phyloP scores from a whole-genome alignment of 148 eudicot genomes.

The Spergularia marina region DNA sequence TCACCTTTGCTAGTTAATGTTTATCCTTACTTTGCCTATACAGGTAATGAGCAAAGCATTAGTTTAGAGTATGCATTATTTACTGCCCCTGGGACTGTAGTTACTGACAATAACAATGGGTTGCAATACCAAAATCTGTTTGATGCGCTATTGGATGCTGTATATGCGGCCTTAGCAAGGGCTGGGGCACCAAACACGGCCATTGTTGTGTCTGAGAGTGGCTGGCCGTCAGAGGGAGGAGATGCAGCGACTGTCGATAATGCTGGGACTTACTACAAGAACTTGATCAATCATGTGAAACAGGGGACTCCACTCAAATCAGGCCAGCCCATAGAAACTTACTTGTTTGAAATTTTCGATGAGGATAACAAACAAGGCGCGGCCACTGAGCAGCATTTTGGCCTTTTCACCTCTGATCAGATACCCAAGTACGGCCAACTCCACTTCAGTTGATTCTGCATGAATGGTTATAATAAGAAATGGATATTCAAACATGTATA shows the following conservation, averaged over 20 bases:
- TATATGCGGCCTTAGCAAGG: conserved; percentile 34
- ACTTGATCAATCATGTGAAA: conserved; percentile 35
- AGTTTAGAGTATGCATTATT: conserved; percentile 36
- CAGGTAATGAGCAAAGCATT: conserved; percentile 5
- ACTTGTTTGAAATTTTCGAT: conserved; percentile 45
- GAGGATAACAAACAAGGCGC: conserved; percentile 29
- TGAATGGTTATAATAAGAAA: background rate
- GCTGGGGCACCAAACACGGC: conserved; percentile 24
- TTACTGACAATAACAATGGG: conserved; percentile 2
- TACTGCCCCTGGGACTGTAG: conserved; percentile 11
- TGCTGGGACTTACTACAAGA: conserved; percentile 36
- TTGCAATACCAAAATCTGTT: conserved; percentile 43
- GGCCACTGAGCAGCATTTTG: conserved; percentile 33
- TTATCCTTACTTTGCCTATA: conserved; percentile 48
- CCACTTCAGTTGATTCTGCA: conserved; percentile 15
- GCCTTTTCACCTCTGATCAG: conserved; percentile 30
- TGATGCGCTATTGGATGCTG: conserved; percentile 46
- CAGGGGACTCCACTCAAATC: conserved; percentile 34
- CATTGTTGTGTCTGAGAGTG: conserved; percentile 44
- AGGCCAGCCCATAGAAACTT: conserved; percentile 29
- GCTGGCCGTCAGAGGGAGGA: conserved; percentile 29
- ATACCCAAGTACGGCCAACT: conserved; percentile 32
- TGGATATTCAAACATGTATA: background rate
- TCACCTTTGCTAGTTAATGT: conserved; percentile 45
- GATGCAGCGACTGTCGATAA: conserved; percentile 24